Conservation (phyloP, 805 yeast species). For the Barnettozyma sucrosica region DNA sequence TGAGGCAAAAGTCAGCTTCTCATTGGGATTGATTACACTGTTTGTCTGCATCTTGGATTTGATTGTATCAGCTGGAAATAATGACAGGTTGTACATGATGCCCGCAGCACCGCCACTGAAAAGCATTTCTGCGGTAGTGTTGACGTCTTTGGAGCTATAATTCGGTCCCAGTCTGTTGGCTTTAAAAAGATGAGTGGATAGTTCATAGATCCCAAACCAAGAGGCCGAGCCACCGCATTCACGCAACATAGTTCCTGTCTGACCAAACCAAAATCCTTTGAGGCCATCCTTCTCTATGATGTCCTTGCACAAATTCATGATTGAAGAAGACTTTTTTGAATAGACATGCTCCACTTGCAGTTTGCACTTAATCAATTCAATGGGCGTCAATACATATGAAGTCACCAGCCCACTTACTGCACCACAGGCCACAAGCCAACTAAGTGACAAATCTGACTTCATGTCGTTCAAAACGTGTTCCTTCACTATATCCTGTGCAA, state of each 20-base stretch:
- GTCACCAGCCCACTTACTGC: constrained; percentile 79
- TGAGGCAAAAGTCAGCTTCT: constrained; percentile 26
- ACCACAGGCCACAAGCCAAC: constrained; percentile 58
- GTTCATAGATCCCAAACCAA: constrained; percentile 90
- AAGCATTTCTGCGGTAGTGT: constrained; percentile 49
- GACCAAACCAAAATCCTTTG: constrained; percentile 82
- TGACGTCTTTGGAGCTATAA: constrained; percentile 16
- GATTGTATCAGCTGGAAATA: constrained; percentile 87
- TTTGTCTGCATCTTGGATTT: constrained; percentile 80
- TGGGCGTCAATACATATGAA: constrained; percentile 80
- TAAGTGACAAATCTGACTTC: constrained; percentile 29
- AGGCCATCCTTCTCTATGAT: constrained; percentile 51
- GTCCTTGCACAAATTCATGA: constrained; percentile 33
- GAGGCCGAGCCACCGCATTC: constrained; percentile 89
- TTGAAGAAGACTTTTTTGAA: constrained; percentile 25
- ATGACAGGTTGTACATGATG: constrained; percentile 65
- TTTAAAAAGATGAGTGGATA: constrained; percentile 36
- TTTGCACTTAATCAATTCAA: constrained; percentile 86
- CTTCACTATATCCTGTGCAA: constrained; percentile 36
- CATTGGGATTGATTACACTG: constrained; percentile 29
- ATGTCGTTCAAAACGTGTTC: constrained; percentile 13
- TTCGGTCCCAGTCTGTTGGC: constrained; percentile 25
- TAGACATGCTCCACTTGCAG: constrained; percentile 60
- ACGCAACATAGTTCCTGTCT: constrained; percentile 70
- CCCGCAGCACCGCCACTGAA: constrained; percentile 87